These are phyloP conservation scores for Amphibolis antarctica DNA, from an alignment of 106 monocot species.

Conservation along the genomic window DNA sequence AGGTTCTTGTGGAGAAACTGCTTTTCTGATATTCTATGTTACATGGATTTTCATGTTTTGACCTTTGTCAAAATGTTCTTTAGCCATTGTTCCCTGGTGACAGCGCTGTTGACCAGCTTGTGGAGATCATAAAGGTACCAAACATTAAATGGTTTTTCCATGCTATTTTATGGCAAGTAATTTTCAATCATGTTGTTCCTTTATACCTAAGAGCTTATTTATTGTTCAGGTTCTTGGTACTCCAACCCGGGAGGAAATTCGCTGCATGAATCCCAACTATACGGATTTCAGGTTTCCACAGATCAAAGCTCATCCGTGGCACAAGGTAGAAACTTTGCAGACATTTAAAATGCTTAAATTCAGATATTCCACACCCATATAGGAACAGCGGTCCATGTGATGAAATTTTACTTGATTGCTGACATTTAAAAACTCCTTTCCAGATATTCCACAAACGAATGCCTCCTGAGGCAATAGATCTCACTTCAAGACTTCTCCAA, in stretches of 20 bases:
- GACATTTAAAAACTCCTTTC: neutral
- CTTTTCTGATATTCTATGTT: neutral
- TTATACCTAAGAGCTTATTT: neutral
- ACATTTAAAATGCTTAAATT: neutral
- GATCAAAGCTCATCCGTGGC: conserved; percentile 93
- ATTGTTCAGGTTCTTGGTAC: conserved; percentile 81
- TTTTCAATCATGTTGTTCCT: neutral
- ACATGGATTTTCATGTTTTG: neutral
- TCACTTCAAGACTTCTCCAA: conserved; percentile 72
- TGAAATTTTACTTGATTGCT: neutral
- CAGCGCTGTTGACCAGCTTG: conserved; percentile 82
- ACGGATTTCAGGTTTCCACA: conserved; percentile 85
- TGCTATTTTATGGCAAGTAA: neutral
- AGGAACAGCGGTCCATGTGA: no score
- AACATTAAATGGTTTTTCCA: neutral
- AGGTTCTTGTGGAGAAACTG: neutral
- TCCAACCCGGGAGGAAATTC: conserved; percentile 83
- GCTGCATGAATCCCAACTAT: conserved; percentile 91
- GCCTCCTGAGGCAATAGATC: conserved; percentile 95
- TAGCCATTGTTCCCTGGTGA: conserved; percentile 87
- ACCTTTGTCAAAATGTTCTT: neutral
- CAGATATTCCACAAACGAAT: conserved; percentile 80
- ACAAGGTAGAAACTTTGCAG: conserved; percentile 37
- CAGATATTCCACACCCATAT: no score
- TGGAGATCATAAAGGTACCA: conserved; percentile 96